Evolutionary conservation across 2,329 filamentous ascomycete species (phyloP).

Genomic region (Paracamarosporium sp.): DNA sequence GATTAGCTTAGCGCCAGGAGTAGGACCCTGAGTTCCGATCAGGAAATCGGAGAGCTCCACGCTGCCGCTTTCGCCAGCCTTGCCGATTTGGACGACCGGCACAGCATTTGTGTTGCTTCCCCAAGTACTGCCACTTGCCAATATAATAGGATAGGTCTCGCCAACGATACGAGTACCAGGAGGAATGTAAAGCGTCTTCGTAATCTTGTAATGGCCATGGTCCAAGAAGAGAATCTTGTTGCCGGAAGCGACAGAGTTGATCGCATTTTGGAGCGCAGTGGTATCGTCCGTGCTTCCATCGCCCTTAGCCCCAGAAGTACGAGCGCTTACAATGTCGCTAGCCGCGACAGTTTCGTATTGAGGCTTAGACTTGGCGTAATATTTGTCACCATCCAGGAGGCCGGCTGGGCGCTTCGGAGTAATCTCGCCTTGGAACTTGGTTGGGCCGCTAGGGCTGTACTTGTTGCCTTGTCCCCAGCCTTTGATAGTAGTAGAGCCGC

Average conservation of each 20-base stretch:
- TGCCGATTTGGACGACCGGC: slow-evolving; percentile 72
- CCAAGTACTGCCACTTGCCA: slow-evolving; percentile 71
- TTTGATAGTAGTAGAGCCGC: slow-evolving; percentile 41
- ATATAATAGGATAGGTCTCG: slow-evolving; percentile 84
- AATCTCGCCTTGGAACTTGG: slow-evolving; percentile 55
- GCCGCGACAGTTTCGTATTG: slow-evolving; percentile 59
- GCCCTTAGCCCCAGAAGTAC: slow-evolving; percentile 68
- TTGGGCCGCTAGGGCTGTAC: slow-evolving; percentile 50
- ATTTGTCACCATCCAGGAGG: slow-evolving; percentile 57
- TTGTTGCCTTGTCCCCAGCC: slow-evolving; percentile 46
- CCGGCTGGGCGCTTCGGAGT: slow-evolving; percentile 54
- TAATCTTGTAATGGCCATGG: slow-evolving; percentile 64
- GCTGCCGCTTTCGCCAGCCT: slow-evolving; percentile 67
- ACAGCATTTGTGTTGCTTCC: slow-evolving; percentile 61
- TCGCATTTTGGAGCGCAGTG: slow-evolving; percentile 74
- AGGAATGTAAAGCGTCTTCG: slow-evolving; percentile 63
- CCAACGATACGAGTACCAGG: slow-evolving; percentile 82
- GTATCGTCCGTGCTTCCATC: slow-evolving; percentile 86
- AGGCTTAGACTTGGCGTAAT: slow-evolving; percentile 60
- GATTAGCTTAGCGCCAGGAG: slow-evolving; percentile 73
- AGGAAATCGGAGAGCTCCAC: slow-evolving; percentile 79
- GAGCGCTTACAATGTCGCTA: slow-evolving; percentile 66
- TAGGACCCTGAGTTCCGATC: slow-evolving; percentile 72
- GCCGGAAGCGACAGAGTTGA: slow-evolving; percentile 67
- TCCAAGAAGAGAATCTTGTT: slow-evolving; percentile 65